phyloP scores from a whole-genome alignment of 768 basidiomycete species.

The Lentinus brumalis region DNA sequence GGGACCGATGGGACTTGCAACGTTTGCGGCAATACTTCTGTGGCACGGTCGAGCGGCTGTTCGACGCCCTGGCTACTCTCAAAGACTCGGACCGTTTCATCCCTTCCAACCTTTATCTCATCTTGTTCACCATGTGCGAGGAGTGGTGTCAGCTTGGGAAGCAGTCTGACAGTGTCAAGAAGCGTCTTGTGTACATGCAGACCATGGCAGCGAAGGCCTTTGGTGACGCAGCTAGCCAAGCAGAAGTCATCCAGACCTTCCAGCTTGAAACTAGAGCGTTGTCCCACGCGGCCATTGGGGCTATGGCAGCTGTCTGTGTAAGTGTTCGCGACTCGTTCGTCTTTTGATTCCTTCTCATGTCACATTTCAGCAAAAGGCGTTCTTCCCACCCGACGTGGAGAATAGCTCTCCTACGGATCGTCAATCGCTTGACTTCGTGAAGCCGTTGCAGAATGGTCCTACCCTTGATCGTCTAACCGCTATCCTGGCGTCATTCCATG shows the following conservation, averaged over 20 bases:
- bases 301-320: conserved; percentile 86
- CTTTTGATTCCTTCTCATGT: background rate
- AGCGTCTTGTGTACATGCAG: conserved; percentile 71
- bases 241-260: conserved; percentile 51
- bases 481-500: conserved; percentile 63
- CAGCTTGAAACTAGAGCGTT: conserved; percentile 70
- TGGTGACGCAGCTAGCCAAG: conserved; percentile 55
- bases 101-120: conserved; percentile 71
- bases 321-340: conserved; percentile 37
- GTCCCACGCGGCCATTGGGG: conserved; percentile 83
- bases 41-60: conserved; percentile 83
- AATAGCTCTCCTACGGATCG: conserved; percentile 68
- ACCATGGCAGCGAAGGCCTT: conserved; percentile 57
- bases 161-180: conserved; percentile 71
- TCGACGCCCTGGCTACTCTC: conserved; percentile 70
- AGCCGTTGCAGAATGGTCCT: conserved; percentile 52
- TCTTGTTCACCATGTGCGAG: conserved; percentile 83
- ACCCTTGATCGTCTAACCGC: conserved; percentile 69
- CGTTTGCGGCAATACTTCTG: conserved; percentile 89
- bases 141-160: conserved; percentile 91
- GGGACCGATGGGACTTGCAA: conserved; percentile 77
- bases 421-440: conserved; percentile 46
- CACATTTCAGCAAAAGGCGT: conserved; percentile 67
- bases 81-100: conserved; percentile 79
- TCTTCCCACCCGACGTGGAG: conserved; percentile 62